Conservation (phyloP, 345 rosid genomes). For the Odontarrhena argentea region DNA sequence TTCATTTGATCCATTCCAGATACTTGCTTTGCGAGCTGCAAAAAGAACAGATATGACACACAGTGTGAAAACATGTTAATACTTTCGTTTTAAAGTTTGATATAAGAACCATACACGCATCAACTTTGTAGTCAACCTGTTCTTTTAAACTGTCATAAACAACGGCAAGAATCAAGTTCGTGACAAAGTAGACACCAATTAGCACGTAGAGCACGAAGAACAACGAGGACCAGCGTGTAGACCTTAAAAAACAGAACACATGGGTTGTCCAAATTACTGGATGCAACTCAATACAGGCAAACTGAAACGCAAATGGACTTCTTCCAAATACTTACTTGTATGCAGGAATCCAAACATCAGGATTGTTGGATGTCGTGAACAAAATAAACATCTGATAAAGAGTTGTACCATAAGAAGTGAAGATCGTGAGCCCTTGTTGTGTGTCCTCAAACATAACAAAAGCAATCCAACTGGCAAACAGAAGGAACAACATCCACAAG, state of each 20-base stretch:
- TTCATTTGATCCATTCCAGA: slow-evolving; percentile 72
- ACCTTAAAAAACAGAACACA: slow-evolving; percentile 54
- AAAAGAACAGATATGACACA: slow-evolving; percentile 22
- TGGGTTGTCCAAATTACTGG: slow-evolving; percentile 19
- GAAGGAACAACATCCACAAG: slow-evolving; percentile 79
- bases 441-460: slow-evolving; percentile 98
- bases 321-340: slow-evolving; percentile 76
- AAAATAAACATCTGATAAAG: slow-evolving; percentile 87
- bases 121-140: slow-evolving; percentile 56
- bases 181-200: slow-evolving; percentile 93
- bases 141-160: slow-evolving; percentile 93
- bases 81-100: background rate
- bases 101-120: slow-evolving; percentile 19
- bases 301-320: slow-evolving; percentile 5
- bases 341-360: slow-evolving; percentile 98
- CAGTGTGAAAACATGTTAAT: background rate
- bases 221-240: slow-evolving; percentile 82
- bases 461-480: slow-evolving; percentile 92
- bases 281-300: slow-evolving; percentile 28
- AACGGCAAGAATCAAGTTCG: slow-evolving; percentile 97
- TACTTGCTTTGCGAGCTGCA: slow-evolving; percentile 90
- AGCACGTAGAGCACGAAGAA: slow-evolving; percentile 84
- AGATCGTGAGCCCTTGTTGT: slow-evolving; percentile 65
- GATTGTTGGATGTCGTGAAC: slow-evolving; percentile 96
- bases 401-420: slow-evolving; percentile 77